These are phyloP conservation scores for Penicillium glabrum DNA, from an alignment of 2,329 filamentous ascomycete genomes.

Conservation along the genomic window DNA sequence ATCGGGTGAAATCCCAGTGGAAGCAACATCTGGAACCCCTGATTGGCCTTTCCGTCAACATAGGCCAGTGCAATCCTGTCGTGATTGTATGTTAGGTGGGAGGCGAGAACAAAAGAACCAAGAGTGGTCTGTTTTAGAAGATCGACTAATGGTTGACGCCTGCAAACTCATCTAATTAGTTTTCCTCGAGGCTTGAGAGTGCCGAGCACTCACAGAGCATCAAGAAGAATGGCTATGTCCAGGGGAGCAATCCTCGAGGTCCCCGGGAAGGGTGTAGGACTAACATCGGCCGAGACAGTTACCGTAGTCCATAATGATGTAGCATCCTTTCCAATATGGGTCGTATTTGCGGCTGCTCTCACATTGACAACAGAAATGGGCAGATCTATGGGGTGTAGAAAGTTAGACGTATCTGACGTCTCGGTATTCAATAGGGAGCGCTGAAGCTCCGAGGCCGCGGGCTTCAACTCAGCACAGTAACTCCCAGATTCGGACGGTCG, in stretches of 20 bases:
- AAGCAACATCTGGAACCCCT: slow-evolving; percentile 26
- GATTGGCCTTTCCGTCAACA: slow-evolving; percentile 17
- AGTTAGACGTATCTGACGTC: neutral
- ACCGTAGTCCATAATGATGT: slow-evolving; percentile 21
- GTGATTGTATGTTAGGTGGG: slow-evolving; percentile 19
- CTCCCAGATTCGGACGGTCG: neutral
- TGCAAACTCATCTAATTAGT: slow-evolving; percentile 1
- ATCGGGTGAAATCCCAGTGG: slow-evolving; percentile 25
- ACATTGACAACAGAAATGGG: slow-evolving; percentile 24
- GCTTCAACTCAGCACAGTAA: neutral
- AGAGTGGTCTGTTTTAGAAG: slow-evolving; percentile 22
- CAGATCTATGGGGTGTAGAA: slow-evolving; percentile 15
- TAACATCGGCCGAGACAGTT: slow-evolving; percentile 27
- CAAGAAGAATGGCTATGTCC: slow-evolving; percentile 37
- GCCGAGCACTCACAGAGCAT: slow-evolving; percentile 32
- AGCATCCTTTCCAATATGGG: slow-evolving; percentile 12
- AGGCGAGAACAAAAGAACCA: slow-evolving; percentile 24
- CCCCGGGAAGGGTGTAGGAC: slow-evolving; percentile 16
- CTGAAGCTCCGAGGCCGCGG: neutral
- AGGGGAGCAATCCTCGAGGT: slow-evolving; percentile 26
- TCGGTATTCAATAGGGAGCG: neutral
- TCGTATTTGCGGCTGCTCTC: slow-evolving; percentile 8
- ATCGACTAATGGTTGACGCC: slow-evolving; percentile 14
- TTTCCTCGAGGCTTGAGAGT: neutral
- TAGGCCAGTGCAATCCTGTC: slow-evolving; percentile 29